Evolutionary conservation across 2,329 filamentous ascomycete genomes (phyloP).

Genomic region (Fusarium hostae): DNA sequence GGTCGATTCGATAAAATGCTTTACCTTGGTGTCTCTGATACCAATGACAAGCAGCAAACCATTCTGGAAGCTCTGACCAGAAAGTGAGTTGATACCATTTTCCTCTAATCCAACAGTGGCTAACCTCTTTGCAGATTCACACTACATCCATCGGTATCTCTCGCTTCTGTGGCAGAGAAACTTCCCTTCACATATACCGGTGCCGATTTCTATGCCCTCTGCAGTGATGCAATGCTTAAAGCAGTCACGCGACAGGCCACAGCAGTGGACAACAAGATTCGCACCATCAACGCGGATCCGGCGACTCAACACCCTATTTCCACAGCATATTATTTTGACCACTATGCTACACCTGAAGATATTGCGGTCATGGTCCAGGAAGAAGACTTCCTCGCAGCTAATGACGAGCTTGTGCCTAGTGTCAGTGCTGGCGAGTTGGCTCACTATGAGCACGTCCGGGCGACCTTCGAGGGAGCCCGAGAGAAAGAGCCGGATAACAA

Average conservation of each 20-base stretch:
- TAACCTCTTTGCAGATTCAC: slow-evolving; percentile 73
- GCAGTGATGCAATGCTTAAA: slow-evolving; percentile 98
- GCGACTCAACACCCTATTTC: slow-evolving; percentile 66
- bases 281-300: slow-evolving; percentile 68
- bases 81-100: slow-evolving; percentile 71
- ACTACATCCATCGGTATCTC: slow-evolving; percentile 80
- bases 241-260: slow-evolving; percentile 92
- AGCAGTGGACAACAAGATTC: slow-evolving; percentile 85
- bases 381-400: slow-evolving; percentile 84
- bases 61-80: slow-evolving; percentile 94
- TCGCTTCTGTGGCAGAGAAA: slow-evolving; percentile 76
- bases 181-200: slow-evolving; percentile 97
- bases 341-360: slow-evolving; percentile 84
- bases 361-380: slow-evolving; percentile 89
- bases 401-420: slow-evolving; percentile 88
- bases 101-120: not conserved
- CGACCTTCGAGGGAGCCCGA: slow-evolving; percentile 77
- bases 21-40: slow-evolving; percentile 95
- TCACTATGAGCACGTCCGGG: slow-evolving; percentile 88
- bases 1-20: slow-evolving; percentile 99
- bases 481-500: slow-evolving; percentile 54
- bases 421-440: slow-evolving; percentile 91
- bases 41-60: slow-evolving; percentile 93
- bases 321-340: slow-evolving; percentile 96
- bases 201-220: slow-evolving; percentile 96